Base-by-base conservation (phyloP, 768 basidiomycete genomes). In the Lactarius deliciosus region DNA sequence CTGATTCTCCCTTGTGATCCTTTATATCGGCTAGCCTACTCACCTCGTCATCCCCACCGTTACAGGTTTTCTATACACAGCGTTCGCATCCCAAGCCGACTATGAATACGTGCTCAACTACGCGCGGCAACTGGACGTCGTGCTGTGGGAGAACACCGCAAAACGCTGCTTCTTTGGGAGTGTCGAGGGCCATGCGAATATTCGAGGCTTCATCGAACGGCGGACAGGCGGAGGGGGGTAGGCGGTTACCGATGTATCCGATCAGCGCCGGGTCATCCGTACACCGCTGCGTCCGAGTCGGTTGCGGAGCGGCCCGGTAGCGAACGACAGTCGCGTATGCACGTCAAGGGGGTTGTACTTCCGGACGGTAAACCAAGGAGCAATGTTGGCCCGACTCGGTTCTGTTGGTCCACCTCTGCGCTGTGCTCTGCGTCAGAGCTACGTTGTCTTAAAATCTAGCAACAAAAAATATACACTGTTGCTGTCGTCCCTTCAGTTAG, bases 61-160 rank as follows among this genome's bases (percentile, higher is more conserved):
- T 28, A 28, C 77, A 92, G 94, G 93, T 45, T 94, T 88, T 75
- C 84, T 97, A 47, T 97, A 96, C 78, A 94, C 86, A 50, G 86
- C 87, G 57, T 97, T 97, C 75, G 85, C 89, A 30, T 91, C 93
- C 20, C 86, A 88, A 74, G 88, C 87, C 32, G 94, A 96, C 78
- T 96, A 93, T 75, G 89, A 93, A 68, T 86, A 91, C 68, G 93
- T 95, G 8, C 79, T 91, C 41, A 84, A 89, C 69, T 96, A 97
- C 70, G 94, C 95, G 41, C 87, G 84, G 73, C 85, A 94, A 76
- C 78, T 96, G 45, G 87, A 84, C 65, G 88, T 92, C 40, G 88
- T 96, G 16, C 68, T 96, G 57, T 94, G 93, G 92, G 92, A 95
- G 77, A 92, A 83, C 74, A 66, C 83, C 28, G 73, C 80, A 30